Percentiles rank a stretch among this genome's conserved stretches.
Conservation (phyloP, 768 basidiomycete species). For the Lactifluus volemus region DNA sequence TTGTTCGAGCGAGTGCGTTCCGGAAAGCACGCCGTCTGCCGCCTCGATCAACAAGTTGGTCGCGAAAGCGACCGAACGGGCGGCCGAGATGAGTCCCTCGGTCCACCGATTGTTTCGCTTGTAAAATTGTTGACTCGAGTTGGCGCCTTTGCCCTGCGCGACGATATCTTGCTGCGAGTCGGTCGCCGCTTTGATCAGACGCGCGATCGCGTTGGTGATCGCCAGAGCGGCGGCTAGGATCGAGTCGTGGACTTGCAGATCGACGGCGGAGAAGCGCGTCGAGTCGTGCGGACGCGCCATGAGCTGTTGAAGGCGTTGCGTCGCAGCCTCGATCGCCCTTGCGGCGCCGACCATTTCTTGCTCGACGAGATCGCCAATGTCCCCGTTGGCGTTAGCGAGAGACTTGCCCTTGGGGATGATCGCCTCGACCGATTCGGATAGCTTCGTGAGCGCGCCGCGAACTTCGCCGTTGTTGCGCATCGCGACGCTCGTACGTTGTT, state of each 20-base stretch:
- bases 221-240: slow-evolving; percentile 90
- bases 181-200: no score
- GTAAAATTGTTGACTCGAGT: slow-evolving; percentile 93
- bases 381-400: slow-evolving; percentile 55
- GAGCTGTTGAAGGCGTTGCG: no score
- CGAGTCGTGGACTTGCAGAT: no score
- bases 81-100: slow-evolving; percentile 96
- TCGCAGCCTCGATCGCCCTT: no score
- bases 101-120: slow-evolving; percentile 99
- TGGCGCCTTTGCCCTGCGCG: slow-evolving; percentile 88
- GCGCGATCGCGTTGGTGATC: slow-evolving; percentile 59
- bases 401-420: slow-evolving; percentile 65
- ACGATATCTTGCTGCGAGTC: slow-evolving; percentile 24
- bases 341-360: no score
- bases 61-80: slow-evolving; percentile 95
- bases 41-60: slow-evolving; percentile 93
- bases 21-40: slow-evolving; percentile 94
- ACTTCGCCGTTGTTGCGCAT: slow-evolving; percentile 85
- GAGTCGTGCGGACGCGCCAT: no score
- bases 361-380: no score
- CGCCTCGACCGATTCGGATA: slow-evolving; percentile 46
- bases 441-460: slow-evolving; percentile 69
- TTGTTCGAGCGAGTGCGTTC: slow-evolving; percentile 95
- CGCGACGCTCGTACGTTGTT: slow-evolving; percentile 21
- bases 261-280: no score